Percentiles rank a stretch among this genome's conserved stretches.
These are phyloP conservation scores for Pseudozyma thailandica DNA, from an alignment of 1,284 basidiomycete genomes.

Conservation along the genomic window DNA sequence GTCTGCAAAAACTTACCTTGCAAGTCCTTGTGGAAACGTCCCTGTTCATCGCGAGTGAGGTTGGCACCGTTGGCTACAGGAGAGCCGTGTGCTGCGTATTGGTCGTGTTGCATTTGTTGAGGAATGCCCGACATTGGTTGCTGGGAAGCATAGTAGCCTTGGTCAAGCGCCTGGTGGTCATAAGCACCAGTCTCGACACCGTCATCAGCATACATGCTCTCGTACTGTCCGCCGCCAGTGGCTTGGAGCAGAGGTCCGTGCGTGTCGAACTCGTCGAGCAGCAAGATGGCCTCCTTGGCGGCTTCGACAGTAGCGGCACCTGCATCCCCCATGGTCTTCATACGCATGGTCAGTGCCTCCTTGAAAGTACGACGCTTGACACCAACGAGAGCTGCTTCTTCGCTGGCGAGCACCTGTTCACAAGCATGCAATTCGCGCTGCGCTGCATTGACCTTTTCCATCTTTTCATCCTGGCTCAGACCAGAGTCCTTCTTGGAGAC, in stretches of 20 bases:
- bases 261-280: conserved; percentile 67
- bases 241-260: conserved; percentile 55
- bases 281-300: conserved; percentile 66
- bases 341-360: conserved; percentile 69
- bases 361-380: conserved; percentile 70
- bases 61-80: conserved; percentile 34
- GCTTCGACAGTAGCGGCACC: conserved; percentile 68
- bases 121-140: conserved; percentile 16
- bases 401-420: conserved; percentile 68
- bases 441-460: conserved; percentile 66
- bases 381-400: conserved; percentile 67
- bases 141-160: conserved; percentile 34
- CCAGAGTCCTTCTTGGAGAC: conserved; percentile 58
- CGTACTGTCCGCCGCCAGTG: conserved; percentile 49
- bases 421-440: conserved; percentile 69
- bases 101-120: conserved; percentile 14
- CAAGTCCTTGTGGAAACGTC: conserved; percentile 44
- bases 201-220: conserved; percentile 51
- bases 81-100: conserved; percentile 25
- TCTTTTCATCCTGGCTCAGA: conserved; percentile 61
- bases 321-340: conserved; percentile 69
- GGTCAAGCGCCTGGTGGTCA: conserved; percentile 31
- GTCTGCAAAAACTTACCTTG: conserved; percentile 29
- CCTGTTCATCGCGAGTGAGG: conserved; percentile 40
- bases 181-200: conserved; percentile 37